phyloP scores from a whole-genome alignment of 371 early-diverging fungal species.

The Circinella minor region DNA sequence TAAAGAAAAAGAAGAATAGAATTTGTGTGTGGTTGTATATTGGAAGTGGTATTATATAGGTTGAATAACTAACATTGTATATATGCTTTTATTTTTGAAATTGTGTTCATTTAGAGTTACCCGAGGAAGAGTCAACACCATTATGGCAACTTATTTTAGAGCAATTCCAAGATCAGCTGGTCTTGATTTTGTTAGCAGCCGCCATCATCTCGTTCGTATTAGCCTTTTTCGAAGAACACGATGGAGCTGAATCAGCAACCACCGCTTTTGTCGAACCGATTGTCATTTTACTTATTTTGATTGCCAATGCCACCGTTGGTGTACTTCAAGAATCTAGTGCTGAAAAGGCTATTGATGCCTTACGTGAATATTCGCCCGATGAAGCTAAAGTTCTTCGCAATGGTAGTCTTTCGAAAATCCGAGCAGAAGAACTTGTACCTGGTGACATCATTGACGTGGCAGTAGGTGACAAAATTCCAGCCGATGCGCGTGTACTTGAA shows the following conservation, averaged over 20 bases:
- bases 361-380: slow-evolving; percentile 94
- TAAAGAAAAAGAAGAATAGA: no score
- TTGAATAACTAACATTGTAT: background rate
- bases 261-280: slow-evolving; percentile 97
- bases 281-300: slow-evolving; percentile 94
- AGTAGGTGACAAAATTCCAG: slow-evolving; percentile 96
- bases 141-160: slow-evolving; percentile 91
- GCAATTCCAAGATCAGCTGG: slow-evolving; percentile 98
- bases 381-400: slow-evolving; percentile 88
- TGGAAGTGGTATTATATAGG: no score
- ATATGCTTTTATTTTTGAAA: background rate
- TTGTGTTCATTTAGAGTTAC: slow-evolving; percentile 57
- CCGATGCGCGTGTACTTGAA: slow-evolving; percentile 87
- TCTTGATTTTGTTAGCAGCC: slow-evolving; percentile 90
- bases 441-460: slow-evolving; percentile 92
- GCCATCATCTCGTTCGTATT: slow-evolving; percentile 93
- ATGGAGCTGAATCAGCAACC: slow-evolving; percentile 43
- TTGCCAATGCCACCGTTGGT: slow-evolving; percentile 97
- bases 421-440: slow-evolving; percentile 90
- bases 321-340: slow-evolving; percentile 96
- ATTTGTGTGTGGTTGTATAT: no score
- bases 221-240: slow-evolving; percentile 85
- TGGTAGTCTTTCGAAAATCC: slow-evolving; percentile 64
- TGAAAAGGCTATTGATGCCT: slow-evolving; percentile 96
- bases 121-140: slow-evolving; percentile 88